These are phyloP conservation scores for Prillingera fragicola DNA, from an alignment of 1,284 basidiomycete genomes.

Conservation along the genomic window DNA sequence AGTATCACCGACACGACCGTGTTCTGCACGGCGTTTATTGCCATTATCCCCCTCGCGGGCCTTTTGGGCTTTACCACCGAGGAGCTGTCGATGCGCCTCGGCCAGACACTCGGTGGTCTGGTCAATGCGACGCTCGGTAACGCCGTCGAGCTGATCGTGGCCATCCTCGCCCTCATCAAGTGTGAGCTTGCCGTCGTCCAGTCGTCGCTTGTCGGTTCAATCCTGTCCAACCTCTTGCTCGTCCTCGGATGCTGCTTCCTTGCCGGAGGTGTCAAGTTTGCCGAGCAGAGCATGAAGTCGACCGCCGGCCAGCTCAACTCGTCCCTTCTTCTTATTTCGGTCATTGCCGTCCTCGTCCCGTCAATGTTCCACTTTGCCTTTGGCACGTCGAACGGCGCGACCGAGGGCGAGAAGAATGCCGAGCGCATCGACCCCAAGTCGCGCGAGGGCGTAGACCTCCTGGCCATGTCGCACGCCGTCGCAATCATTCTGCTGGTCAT, in stretches of 20 bases:
- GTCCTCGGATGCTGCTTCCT: conserved; percentile 65
- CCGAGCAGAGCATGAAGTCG: conserved; percentile 46
- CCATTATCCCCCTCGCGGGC: conserved; percentile 57
- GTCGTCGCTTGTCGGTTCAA: conserved; percentile 53
- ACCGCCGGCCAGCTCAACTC: conserved; percentile 50
- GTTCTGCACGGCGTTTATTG: conserved; percentile 45
- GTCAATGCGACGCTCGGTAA: conserved; percentile 77
- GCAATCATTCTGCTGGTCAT: conserved; percentile 69
- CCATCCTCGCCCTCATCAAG: conserved; percentile 45
- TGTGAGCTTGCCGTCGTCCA: conserved; percentile 53
- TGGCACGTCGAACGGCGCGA: conserved; percentile 24
- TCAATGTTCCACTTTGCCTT: conserved; percentile 51
- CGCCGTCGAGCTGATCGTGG: conserved; percentile 47
- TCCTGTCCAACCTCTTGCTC: conserved; percentile 63
- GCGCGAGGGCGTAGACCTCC: conserved; percentile 53
- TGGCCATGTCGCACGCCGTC: conserved; percentile 71
- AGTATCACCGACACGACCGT: conserved; percentile 42
- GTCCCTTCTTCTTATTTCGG: conserved; percentile 51
- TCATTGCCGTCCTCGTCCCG: conserved; percentile 51
- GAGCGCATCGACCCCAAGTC: conserved; percentile 9
- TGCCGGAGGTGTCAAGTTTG: conserved; percentile 46
- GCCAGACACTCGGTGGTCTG: conserved; percentile 78
- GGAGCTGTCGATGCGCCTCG: conserved; percentile 64
- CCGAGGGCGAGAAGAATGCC: too few species aligned
- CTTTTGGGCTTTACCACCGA: conserved; percentile 82